phyloP scores from a whole-genome alignment of 805 yeast genomes.

The Wickerhamomyces chaumierensis region DNA sequence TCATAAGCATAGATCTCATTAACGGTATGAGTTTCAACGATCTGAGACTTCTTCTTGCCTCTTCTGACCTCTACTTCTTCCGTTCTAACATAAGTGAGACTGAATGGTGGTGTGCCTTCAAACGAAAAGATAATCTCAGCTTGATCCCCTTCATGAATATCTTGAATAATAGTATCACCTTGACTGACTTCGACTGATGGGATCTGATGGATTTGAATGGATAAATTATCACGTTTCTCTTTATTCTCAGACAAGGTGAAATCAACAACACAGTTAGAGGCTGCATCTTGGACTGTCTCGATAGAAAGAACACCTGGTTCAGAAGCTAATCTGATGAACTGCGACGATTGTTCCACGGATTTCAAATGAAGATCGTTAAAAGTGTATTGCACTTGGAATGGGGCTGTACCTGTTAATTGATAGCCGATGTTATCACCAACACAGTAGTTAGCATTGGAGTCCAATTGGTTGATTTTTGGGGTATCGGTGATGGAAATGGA shows the following conservation, averaged over 20 bases:
- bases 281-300: constrained; percentile 60
- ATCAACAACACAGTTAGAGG: constrained; percentile 60
- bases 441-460: constrained; percentile 48
- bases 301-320: constrained; percentile 70
- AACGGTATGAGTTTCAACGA: constrained; percentile 48
- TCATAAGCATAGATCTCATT: constrained; percentile 56
- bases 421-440: constrained; percentile 86
- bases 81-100: constrained; percentile 73
- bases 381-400: constrained; percentile 63
- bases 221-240: constrained; percentile 21
- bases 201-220: constrained; percentile 37
- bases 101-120: constrained; percentile 85
- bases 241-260: constrained; percentile 30
- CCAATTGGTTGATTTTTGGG: constrained; percentile 48
- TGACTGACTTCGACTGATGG: constrained; percentile 78
- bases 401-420: constrained; percentile 67
- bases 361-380: constrained; percentile 54
- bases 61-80: constrained; percentile 30
- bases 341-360: constrained; percentile 38
- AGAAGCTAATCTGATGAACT: constrained; percentile 63
- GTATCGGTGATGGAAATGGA: constrained; percentile 61
- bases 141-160: constrained; percentile 90
- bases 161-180: constrained; percentile 66
- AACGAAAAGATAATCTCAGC: constrained; percentile 78
- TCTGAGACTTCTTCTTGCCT: constrained; percentile 38